Evolutionary conservation across 1,139 yeast genomes (phyloP).

Genomic region (Saccharomyces pastorianus): DNA sequence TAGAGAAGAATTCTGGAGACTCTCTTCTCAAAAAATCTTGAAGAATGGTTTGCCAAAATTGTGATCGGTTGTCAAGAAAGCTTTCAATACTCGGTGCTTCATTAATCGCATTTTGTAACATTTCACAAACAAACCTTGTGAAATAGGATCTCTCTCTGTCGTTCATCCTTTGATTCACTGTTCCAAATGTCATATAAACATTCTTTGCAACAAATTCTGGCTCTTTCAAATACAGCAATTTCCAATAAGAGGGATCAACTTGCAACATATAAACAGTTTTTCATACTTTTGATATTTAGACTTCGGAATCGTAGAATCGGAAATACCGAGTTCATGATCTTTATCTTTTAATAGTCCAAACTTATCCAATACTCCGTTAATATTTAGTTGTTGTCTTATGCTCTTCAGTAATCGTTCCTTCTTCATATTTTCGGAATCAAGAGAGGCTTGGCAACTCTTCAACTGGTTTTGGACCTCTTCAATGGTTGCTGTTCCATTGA

Average conservation of each 20-base stretch:
- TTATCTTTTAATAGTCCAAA: constrained; percentile 12
- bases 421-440: constrained; percentile 75
- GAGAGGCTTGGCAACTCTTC: constrained; percentile 59
- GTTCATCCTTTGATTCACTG: constrained; percentile 26
- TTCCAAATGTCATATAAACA: constrained; percentile 25
- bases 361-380: constrained; percentile 15
- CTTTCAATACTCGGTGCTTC: constrained; percentile 15
- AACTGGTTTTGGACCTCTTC: constrained; percentile 69
- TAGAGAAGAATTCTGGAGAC: constrained; percentile 38
- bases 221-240: constrained; percentile 40
- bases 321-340: constrained; percentile 3
- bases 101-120: constrained; percentile 37
- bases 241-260: constrained; percentile 71
- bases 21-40: constrained; percentile 17
- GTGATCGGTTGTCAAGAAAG: constrained; percentile 15
- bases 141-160: constrained; percentile 68
- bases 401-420: constrained; percentile 36
- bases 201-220: constrained; percentile 24
- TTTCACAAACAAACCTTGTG: constrained; percentile 49
- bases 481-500: constrained; percentile 69
- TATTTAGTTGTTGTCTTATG: constrained; percentile 21
- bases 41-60: constrained; percentile 45
- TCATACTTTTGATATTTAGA: constrained; percentile 44
- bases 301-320: constrained; percentile 12
- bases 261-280: constrained; percentile 76